Conservation (phyloP, 495 filamentous ascomycete species). For the Tuber indicum region DNA sequence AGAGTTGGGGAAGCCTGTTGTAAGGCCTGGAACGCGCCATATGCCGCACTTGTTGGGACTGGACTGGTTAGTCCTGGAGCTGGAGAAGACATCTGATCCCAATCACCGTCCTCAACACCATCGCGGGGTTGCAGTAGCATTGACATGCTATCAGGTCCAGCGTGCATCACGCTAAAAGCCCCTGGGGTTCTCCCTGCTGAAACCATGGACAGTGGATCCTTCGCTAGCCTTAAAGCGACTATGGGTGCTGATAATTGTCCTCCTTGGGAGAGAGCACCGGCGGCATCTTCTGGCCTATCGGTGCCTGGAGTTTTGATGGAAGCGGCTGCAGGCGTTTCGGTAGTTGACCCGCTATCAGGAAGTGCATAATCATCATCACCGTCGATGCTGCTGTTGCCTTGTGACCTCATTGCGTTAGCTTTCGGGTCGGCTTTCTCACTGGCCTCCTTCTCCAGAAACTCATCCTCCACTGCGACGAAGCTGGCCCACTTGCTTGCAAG, state of each 20-base stretch:
- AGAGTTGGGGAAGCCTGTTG: too few relatives aligned
- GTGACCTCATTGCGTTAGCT: neutral
- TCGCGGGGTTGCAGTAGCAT: neutral
- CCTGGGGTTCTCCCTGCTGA: neutral
- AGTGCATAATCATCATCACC: neutral
- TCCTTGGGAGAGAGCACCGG: neutral
- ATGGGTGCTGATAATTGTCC: neutral
- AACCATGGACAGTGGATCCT: neutral
- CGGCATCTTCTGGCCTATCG: neutral
- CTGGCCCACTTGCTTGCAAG: conserved; percentile 61
- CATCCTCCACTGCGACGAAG: conserved; percentile 58
- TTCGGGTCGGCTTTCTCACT: conserved; percentile 1
- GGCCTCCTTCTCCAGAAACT: conserved; percentile 36
- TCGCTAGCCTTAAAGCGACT: neutral
- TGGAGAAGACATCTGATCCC: neutral
- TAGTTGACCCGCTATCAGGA: neutral
- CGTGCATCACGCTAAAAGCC: neutral
- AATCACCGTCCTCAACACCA: neutral
- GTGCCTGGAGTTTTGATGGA: neutral
- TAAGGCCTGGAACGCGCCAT: too few relatives aligned
- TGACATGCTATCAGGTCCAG: neutral
- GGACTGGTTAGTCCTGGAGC: too few relatives aligned
- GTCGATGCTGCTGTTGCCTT: neutral
- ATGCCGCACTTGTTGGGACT: too few relatives aligned
- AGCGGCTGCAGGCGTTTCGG: neutral